These are phyloP conservation scores for Gymnopilus junonius DNA, from an alignment of 768 basidiomycete species.

Conservation along the genomic window DNA sequence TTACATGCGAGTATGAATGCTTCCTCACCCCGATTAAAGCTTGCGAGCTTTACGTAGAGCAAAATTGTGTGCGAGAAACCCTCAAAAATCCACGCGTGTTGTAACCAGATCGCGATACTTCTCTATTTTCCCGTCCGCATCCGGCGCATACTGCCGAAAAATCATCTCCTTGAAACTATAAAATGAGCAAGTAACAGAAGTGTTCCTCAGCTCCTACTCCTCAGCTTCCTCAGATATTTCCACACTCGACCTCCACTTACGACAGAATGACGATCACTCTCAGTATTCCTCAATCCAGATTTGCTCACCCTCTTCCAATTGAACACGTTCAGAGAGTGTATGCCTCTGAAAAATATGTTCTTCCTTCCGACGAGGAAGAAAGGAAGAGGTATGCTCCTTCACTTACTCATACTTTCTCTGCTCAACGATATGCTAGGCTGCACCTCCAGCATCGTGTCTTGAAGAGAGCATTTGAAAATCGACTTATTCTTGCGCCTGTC, in stretches of 20 bases:
- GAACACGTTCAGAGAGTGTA: constrained; percentile 5
- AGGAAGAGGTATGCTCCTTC: constrained; percentile 10
- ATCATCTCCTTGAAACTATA: background rate
- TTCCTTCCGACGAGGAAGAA: constrained; percentile 18
- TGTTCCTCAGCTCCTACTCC: background rate
- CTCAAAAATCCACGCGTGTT: background rate
- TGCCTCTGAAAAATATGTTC: constrained; percentile 14
- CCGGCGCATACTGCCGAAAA: background rate
- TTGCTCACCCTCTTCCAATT: constrained; percentile 6
- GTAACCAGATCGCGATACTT: background rate
- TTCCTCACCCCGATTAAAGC: background rate
- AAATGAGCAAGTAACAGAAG: background rate
- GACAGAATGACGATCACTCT: constrained; percentile 12
- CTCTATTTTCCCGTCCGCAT: background rate
- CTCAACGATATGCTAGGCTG: constrained; percentile 4
- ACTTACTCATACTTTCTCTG: too few relatives aligned
- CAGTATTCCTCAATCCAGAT: constrained; percentile 1
- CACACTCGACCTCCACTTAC: background rate
- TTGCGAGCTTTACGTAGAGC: background rate
- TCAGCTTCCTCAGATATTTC: background rate
- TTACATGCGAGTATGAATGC: background rate
- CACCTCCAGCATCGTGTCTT: constrained; percentile 15
- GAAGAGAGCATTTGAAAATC: constrained; percentile 13
- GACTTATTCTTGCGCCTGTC: constrained; percentile 16
- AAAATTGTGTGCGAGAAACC: constrained; percentile 1